phyloP scores from a whole-genome alignment of 2,329 filamentous ascomycete genomes.

The Incumbomyces delicatus region DNA sequence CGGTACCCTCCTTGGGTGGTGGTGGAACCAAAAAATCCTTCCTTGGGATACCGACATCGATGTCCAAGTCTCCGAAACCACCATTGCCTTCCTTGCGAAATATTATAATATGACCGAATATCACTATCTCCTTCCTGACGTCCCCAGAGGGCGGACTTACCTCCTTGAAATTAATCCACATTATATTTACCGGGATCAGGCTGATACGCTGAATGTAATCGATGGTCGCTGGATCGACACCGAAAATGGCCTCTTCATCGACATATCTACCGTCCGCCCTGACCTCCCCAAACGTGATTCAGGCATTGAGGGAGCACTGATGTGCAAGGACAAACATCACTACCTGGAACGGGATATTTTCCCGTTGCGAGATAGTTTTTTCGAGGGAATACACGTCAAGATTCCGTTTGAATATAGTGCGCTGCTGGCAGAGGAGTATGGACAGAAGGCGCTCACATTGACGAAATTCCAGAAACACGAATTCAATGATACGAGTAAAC shows the following conservation, averaged over 20 bases:
- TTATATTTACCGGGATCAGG: constrained; percentile 35
- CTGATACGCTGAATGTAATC: constrained; percentile 46
- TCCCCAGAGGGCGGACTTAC: constrained; percentile 34
- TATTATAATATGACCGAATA: constrained; percentile 57
- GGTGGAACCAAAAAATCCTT: constrained; percentile 52
- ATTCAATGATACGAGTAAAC: constrained; percentile 16
- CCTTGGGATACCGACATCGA: constrained; percentile 55
- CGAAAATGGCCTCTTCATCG: constrained; percentile 50
- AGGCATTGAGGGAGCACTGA: constrained; percentile 36
- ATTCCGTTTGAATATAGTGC: constrained; percentile 48
- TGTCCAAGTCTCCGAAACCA: constrained; percentile 47
- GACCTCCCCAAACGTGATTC: constrained; percentile 31
- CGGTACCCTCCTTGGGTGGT: constrained; percentile 52
- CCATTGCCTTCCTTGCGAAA: constrained; percentile 45
- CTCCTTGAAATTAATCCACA: constrained; percentile 52
- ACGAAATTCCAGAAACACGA: constrained; percentile 31
- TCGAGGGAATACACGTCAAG: constrained; percentile 45
- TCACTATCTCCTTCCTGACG: constrained; percentile 32
- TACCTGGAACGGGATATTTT: constrained; percentile 47
- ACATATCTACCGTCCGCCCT: constrained; percentile 48
- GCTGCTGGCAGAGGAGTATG: constrained; percentile 48
- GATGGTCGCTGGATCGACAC: constrained; percentile 54
- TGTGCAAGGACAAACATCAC: constrained; percentile 49
- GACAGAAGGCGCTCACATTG: constrained; percentile 37
- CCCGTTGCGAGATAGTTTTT: constrained; percentile 44